Evolutionary conservation across 2,329 filamentous ascomycete species (phyloP), one percentile per base, ranked within the genome.

Genomic region (Trichoderma sp.): DNA sequence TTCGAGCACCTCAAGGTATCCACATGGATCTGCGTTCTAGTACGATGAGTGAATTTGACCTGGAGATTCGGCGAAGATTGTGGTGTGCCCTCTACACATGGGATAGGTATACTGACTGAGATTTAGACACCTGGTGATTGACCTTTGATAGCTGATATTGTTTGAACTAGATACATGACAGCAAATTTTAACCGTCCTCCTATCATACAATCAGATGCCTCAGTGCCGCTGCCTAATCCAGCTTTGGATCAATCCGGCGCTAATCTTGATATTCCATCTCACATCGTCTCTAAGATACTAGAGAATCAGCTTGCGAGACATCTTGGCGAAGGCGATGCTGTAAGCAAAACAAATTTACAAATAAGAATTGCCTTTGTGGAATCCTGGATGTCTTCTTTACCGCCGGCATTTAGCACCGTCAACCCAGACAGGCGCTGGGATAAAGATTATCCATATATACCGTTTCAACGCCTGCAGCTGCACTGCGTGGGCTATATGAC

Each of bases 251-350:
- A 58, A 19, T 19, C 27, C 2, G 27, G 29, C 4, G 6, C 37
- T 22, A 17, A 29, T 27, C 52, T 37, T 13, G 37, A 48, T 9
- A n/a, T 50, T 25, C 63, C 63, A 22, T 57, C 63, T 19, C 27
- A 34, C 13, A 50, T 65, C 19, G 27, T 65, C 29, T 53, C 63
- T 17, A 65, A 48, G 13, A 35, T 58, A 50, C 39, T 65, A 2
- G 63, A 65, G 53, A 48, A 8, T 19, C 63, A 65, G n/a, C 63
- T 65, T 58, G 63, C 63, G 12, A 57, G n/a, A 19, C 52, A 57
- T 13, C 17, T 65, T 12, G 37, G 19, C 19, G 63, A 65, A 37
- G 50, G 63, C 8, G 37, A 39, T 13, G 3, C 5, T 50, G 37
- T 35, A 9, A 22, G 50, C 39, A 29, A 27, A 13, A 35, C 27